Conservation (phyloP, 2,329 filamentous ascomycete species). For the Fusarium floridanum region DNA sequence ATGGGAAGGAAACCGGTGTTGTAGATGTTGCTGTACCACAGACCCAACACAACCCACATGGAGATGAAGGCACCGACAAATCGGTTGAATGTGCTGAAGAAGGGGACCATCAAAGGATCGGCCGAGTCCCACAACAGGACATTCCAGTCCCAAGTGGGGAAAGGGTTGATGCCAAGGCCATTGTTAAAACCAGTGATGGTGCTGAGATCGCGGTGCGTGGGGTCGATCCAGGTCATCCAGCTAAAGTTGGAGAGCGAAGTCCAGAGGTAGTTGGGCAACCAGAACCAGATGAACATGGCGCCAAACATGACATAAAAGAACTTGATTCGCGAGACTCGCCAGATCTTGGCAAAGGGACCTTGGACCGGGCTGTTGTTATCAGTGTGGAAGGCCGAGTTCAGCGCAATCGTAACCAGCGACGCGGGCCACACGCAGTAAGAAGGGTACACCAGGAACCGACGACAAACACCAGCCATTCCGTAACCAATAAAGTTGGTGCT, state of each 20-base stretch:
- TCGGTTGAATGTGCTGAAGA: slow-evolving; percentile 54
- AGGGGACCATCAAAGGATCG: slow-evolving; percentile 56
- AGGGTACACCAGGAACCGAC: slow-evolving; percentile 66
- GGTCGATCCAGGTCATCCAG: slow-evolving; percentile 68
- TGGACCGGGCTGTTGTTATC: slow-evolving; percentile 50
- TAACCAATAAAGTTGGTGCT: slow-evolving; percentile 69
- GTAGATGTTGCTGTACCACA: slow-evolving; percentile 53
- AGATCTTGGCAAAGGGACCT: slow-evolving; percentile 50
- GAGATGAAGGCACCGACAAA: slow-evolving; percentile 49
- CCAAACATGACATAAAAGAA: slow-evolving; percentile 61
- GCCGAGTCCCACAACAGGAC: slow-evolving; percentile 54
- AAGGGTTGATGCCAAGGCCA: slow-evolving; percentile 57
- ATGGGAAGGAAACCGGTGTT: slow-evolving; percentile 56
- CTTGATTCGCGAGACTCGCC: slow-evolving; percentile 58
- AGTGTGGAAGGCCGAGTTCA: slow-evolving; percentile 63
- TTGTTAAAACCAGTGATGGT: slow-evolving; percentile 53
- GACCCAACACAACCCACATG: slow-evolving; percentile 47
- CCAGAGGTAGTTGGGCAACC: slow-evolving; percentile 67
- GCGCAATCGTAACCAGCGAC: slow-evolving; percentile 63
- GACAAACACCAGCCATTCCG: slow-evolving; percentile 63
- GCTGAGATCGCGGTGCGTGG: slow-evolving; percentile 55
- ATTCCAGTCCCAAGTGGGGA: slow-evolving; percentile 61
- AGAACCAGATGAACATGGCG: slow-evolving; percentile 67
- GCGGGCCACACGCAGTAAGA: slow-evolving; percentile 67
- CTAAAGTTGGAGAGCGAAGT: slow-evolving; percentile 61